phyloP scores from a whole-genome alignment of 371 early-diverging fungal species.

The Quaeritorhiza haematococci region DNA sequence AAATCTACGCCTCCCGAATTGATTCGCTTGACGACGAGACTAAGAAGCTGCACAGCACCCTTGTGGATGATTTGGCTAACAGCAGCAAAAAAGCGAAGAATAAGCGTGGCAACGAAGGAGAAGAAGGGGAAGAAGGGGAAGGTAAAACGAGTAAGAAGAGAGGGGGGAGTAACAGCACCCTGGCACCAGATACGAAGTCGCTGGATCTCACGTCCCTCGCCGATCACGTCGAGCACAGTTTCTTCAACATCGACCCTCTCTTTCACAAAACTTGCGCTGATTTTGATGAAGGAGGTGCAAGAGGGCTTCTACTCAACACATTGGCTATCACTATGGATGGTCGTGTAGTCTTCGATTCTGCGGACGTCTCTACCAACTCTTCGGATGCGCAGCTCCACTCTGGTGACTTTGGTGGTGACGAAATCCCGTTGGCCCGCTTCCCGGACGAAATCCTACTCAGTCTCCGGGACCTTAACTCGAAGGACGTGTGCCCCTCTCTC shows the following conservation, averaged over 20 bases:
- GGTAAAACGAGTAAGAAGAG: constrained; percentile 14
- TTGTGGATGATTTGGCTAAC: constrained; percentile 35
- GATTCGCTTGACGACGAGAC: constrained; percentile 97
- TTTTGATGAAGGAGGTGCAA: constrained; percentile 97
- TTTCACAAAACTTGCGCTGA: constrained; percentile 96
- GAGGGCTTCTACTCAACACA: constrained; percentile 85
- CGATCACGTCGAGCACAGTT: constrained; percentile 96
- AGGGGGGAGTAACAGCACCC: constrained; percentile 39
- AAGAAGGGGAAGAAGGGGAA: constrained; percentile 7
- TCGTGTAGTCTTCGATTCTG: constrained; percentile 91
- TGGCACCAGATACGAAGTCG: constrained; percentile 72
- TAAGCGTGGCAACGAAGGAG: constrained; percentile 7
- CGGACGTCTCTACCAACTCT: constrained; percentile 58
- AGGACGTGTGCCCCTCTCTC: constrained; percentile 67
- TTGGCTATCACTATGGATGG: constrained; percentile 72
- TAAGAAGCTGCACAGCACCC: constrained; percentile 82
- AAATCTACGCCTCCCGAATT: constrained; percentile 97
- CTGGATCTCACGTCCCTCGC: constrained; percentile 82
- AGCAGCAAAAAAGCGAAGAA: neutral
- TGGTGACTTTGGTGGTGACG: neutral
- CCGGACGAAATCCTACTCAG: no score
- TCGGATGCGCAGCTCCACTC: neutral
- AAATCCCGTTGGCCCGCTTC: neutral
- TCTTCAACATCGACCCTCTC: constrained; percentile 92
- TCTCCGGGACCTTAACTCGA: no score